Conservation (phyloP, 306 rosid species). For the Begonia peltatifolia region DNA sequence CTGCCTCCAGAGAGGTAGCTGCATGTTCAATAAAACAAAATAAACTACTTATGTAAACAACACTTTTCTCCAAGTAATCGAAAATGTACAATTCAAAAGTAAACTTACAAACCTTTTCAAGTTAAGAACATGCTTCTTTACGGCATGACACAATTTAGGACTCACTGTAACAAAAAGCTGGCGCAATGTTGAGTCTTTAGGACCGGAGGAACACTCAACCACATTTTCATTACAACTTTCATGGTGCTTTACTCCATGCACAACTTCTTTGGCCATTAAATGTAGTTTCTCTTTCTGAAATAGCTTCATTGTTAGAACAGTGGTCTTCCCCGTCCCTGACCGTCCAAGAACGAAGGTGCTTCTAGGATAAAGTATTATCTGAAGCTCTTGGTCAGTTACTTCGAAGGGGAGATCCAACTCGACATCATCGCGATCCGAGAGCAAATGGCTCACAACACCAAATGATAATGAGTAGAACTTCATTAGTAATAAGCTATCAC, state of each 20-base stretch:
- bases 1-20: slow-evolving; percentile 32
- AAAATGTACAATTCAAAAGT: too few relatives aligned
- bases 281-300: slow-evolving; percentile 38
- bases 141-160: slow-evolving; percentile 58
- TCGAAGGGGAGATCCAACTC: slow-evolving; percentile 71
- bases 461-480: slow-evolving; percentile 55
- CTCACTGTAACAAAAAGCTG: slow-evolving; percentile 78
- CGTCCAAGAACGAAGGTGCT: slow-evolving; percentile 65
- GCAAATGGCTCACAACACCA: slow-evolving; percentile 39
- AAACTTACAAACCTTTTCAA: slow-evolving; percentile 61
- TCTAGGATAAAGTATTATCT: slow-evolving; percentile 36
- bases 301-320: slow-evolving; percentile 66
- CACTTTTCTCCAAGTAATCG: not conserved
- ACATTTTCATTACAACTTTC: slow-evolving; percentile 7
- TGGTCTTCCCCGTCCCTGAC: slow-evolving; percentile 90
- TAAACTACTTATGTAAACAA: not conserved
- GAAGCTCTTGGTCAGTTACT: slow-evolving; percentile 52
- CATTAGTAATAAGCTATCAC: slow-evolving; percentile 66
- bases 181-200: slow-evolving; percentile 17
- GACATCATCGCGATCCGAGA: slow-evolving; percentile 31
- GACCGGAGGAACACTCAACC: slow-evolving; percentile 1
- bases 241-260: slow-evolving; percentile 4
- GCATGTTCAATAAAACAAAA: slow-evolving; percentile 3
- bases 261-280: slow-evolving; percentile 20
- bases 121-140: slow-evolving; percentile 46